Evolutionary conservation across 1,284 basidiomycete species (phyloP), one percentile per base, ranked within the genome.

Genomic region (Austropuccinia psidii): DNA sequence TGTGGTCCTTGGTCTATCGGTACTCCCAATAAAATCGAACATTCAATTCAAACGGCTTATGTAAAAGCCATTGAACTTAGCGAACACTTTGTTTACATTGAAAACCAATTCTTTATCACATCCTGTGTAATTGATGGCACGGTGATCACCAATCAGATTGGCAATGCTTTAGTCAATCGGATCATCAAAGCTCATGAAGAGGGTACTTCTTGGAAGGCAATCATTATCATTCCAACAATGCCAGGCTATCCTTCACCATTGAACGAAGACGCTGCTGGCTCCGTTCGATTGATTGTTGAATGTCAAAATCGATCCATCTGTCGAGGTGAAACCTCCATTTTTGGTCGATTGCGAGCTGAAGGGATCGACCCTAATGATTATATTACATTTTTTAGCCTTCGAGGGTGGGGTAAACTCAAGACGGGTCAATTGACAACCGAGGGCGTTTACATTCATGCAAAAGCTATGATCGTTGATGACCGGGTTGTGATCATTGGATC

Each of bases 41-140:
- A 90, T 78, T 97, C 94, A 13, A 93, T 98, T 66, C 92, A 95
- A 82, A 93, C 93, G 78, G 94, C 93, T 11, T 97, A 97, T 79
- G 75, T 77, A 72, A 76, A 79, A 91, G 92, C 93, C 1, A 99
- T 98, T 74, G 89, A 97, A 81, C 84, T 92, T 79, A 96, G 93
- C 21, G 93, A 98, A 75, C 90, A 91, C 78, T 93, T 93, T 78
- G 89, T 93, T 27, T 93, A 93, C 81, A 92, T 93, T 75, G 93
- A 98, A 81, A 98, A 98, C 79, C 95, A 99, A 81, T 99, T 98
- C 83, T 98, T 99, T 82, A 93, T 98, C 79, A 91, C 93, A 0
- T 96, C 90, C 86, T 97, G 95, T 0, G 84, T 88, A 0, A 87
- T 95, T 31, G 90, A 90, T 77, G 92, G 93, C 74, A 87, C 91